Evolutionary conservation across 108 stramenopile genomes (phyloP).

Genomic region (Cyclotella kingstonii): DNA sequence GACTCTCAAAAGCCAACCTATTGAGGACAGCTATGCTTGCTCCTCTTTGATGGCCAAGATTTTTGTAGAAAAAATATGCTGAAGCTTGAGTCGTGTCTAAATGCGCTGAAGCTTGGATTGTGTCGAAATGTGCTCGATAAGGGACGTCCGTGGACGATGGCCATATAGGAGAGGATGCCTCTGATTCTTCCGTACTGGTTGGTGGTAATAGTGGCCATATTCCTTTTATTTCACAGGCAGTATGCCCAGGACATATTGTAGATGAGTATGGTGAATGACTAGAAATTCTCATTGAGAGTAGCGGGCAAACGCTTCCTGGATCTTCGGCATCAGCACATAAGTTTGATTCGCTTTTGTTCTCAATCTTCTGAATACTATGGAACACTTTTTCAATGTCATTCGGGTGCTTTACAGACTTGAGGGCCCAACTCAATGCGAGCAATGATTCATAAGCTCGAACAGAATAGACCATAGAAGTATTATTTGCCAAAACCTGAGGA

Average conservation of each 20-base stretch:
- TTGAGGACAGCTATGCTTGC: slow-evolving; percentile 26
- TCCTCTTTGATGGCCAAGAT: slow-evolving; percentile 23
- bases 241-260: slow-evolving; percentile 32
- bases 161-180: slow-evolving; percentile 20
- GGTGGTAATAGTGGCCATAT: slow-evolving; percentile 28
- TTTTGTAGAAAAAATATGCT: slow-evolving; percentile 21
- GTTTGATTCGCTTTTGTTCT: background rate
- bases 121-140: slow-evolving; percentile 26
- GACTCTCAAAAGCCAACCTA: slow-evolving; percentile 36
- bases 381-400: slow-evolving; percentile 6
- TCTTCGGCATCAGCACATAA: background rate
- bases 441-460: slow-evolving; percentile 2
- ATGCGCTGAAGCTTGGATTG: slow-evolving; percentile 22
- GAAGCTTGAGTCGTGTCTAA: slow-evolving; percentile 37
- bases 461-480: background rate
- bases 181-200: slow-evolving; percentile 1
- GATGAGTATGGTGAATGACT: slow-evolving; percentile 23
- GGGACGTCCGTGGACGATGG: slow-evolving; percentile 13
- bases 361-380: background rate
- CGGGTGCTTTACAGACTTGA: background rate
- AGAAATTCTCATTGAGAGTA: slow-evolving; percentile 36
- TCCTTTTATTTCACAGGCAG: slow-evolving; percentile 18
- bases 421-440: slow-evolving; percentile 5
- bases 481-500: background rate
- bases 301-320: background rate